Base-by-base conservation (phyloP, 2,329 filamentous ascomycete species). In the Apiospora kogelbergensis region DNA sequence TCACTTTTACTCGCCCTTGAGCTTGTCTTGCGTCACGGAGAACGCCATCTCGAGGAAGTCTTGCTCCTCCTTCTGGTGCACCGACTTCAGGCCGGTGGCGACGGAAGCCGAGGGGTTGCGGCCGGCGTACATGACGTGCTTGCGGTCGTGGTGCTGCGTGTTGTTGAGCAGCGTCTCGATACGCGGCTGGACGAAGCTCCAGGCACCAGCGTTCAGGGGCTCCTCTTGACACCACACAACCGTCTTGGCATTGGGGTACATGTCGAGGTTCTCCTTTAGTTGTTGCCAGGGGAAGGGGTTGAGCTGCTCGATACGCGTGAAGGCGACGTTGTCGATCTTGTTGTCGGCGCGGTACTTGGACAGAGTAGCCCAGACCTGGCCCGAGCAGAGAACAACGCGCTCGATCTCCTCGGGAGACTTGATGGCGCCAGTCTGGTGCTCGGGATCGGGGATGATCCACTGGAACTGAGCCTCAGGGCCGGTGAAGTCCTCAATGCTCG, bases 241-340 rank as follows among this genome's bases (percentile, higher is more conserved):
- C 73, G 94, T 95, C 88, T 98, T 93, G 76, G 95, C 95, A 82
- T 99, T 99, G 80, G 95, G 94, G 86, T 99, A 99, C 81, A 86
- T 90, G 85, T 99, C 95, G 68, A 99, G 88, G 85, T 98, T 98
- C 82, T 98, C 95, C 86, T 93, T 93, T 68, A 99, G 89, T 82
- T 96, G 94, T 76, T 95, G 91, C 95, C 96, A 99, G 66, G 96
- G 96, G 93, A 99, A 99, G 77, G 96, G 96, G 85, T 99, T 95
- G 71, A 99, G 89, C 84, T 99, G 96, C 85, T 99, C 96, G 74
- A 99, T 90, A 79, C 96, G 94, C 26, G 95, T 98, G 80, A 99
- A 91, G 78, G 95, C 96, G 24, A 95, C 93, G 79, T 98, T 91
- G 82, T 94, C 94, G 79, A 97, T 89, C 73, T 92, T 91, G 80